Evolutionary conservation across 805 yeast genomes (phyloP), one percentile per base, ranked within the genome.

Genomic region (Brettanomyces nanus): DNA sequence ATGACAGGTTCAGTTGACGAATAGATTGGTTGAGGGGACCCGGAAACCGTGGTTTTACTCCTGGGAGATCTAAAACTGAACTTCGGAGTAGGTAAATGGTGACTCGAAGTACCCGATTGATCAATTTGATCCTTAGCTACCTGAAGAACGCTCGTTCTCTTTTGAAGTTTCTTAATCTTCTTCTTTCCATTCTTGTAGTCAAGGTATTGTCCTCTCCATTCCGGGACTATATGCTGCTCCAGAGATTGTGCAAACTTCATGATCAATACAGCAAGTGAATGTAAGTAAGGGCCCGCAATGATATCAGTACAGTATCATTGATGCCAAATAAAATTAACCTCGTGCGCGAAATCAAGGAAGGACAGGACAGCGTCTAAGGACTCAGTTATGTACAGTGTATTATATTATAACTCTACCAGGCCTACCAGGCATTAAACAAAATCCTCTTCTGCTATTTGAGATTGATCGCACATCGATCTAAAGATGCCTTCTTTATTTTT

Each of bases 151-250:
- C 44, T 44, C 9, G 46, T 40, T 28, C 49, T 45, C 32, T 40
- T 41, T 4, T 37, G 36, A 14, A 56, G 46, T 28, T 52, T 52
- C 34, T 58, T 65, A 30, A 68, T 47, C 39, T 61, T 49, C 46
- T 62, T 64, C 47, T 65, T 67, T 15, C 73, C 69, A 19, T 59
- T 52, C 46, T 77, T 76, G 52, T 81, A 81, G 51, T 85, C 82
- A 26, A 90, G 66, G 53, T 89, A 89, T 51, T 80, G 79, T 38
- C 77, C 81, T 51, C 77, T 78, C 97, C 97, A 89, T 52, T 84
- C 95, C 4, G 97, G 96, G 38, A 84, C 82, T 34, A 78, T 65
- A 40, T 79, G 79, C 38, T 79, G 80, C 48, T 69, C 74, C 42
- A 81, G 61, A 14, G 82, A 73, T 45, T 77, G 80, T 6, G 77